A percentile compares a stretch with the other conserved stretches of the same genome.
Conservation (phyloP, 1,284 basidiomycete species). For the Cutaneotrichosporon sp. region DNA sequence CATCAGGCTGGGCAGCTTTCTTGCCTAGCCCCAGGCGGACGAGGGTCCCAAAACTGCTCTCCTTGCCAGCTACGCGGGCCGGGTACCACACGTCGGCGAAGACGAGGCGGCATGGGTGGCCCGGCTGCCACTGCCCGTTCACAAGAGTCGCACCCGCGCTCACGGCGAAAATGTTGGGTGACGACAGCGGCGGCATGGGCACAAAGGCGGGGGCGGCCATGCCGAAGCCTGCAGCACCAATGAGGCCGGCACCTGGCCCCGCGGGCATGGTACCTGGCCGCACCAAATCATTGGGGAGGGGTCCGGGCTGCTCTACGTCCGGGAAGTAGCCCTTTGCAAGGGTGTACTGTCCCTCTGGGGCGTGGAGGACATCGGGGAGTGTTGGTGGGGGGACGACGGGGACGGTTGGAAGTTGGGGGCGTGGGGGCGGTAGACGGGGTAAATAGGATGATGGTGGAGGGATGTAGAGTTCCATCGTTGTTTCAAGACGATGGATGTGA, state of each 20-base stretch:
- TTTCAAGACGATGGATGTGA: too few species aligned
- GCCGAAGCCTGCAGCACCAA: slow-evolving; percentile 25
- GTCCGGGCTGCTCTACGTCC: slow-evolving; percentile 33
- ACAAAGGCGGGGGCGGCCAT: slow-evolving; percentile 16
- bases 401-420: slow-evolving; percentile 34
- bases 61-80: slow-evolving; percentile 25
- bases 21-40: slow-evolving; percentile 19
- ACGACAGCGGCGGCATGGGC: slow-evolving; percentile 13
- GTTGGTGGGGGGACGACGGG: slow-evolving; percentile 36
- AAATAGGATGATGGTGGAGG: slow-evolving; percentile 31
- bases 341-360: slow-evolving; percentile 43
- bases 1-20: neutral
- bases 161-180: slow-evolving; percentile 24
- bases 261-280: slow-evolving; percentile 6
- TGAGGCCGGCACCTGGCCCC: slow-evolving; percentile 26
- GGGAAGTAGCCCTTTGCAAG: slow-evolving; percentile 32
- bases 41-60: slow-evolving; percentile 33
- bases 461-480: slow-evolving; percentile 40
- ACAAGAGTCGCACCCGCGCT: slow-evolving; percentile 34
- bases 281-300: slow-evolving; percentile 21
- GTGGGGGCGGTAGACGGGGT: slow-evolving; percentile 32
- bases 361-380: slow-evolving; percentile 35
- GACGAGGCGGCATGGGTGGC: slow-evolving; percentile 29
- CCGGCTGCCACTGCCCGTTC: slow-evolving; percentile 41
- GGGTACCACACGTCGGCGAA: slow-evolving; percentile 43